A percentile compares a stretch with the other conserved stretches of the same genome.
phyloP scores from a whole-genome alignment of 768 basidiomycete species.

The Tubosaeta sp. region DNA sequence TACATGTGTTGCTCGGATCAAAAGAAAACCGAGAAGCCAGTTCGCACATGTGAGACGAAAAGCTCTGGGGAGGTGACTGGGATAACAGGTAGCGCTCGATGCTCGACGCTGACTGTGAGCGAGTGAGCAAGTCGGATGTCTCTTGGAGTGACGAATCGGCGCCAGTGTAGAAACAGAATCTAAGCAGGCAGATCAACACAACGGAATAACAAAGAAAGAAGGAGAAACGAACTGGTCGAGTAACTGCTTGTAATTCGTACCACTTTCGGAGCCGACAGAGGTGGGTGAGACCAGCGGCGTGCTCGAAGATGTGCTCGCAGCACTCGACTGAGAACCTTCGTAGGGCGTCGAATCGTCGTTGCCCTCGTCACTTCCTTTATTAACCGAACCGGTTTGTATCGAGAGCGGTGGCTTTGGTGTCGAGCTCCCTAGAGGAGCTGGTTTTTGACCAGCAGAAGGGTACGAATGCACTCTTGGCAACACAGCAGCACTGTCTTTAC shows the following conservation, averaged over 20 bases:
- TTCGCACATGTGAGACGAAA: conserved; percentile 19
- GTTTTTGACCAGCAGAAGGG: conserved; percentile 19
- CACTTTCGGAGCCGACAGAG: conserved; percentile 21
- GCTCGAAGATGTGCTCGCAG: conserved; percentile 43
- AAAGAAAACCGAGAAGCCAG: conserved; percentile 23
- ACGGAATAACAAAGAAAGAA: background rate
- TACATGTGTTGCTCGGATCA: conserved; percentile 24
- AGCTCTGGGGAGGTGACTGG: conserved; percentile 28
- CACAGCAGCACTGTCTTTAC: conserved; percentile 20
- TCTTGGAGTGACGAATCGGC: conserved; percentile 35
- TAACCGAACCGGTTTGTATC: conserved; percentile 7
- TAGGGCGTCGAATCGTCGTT: conserved; percentile 46
- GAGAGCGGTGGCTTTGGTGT: conserved; percentile 10
- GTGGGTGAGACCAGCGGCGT: conserved; percentile 42
- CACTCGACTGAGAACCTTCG: conserved; percentile 39
- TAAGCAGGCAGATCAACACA: conserved; percentile 25
- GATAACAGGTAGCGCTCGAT: conserved; percentile 47
- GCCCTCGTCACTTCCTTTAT: conserved; percentile 12
- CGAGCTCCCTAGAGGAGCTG: conserved; percentile 6
- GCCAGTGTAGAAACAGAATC: conserved; percentile 83
- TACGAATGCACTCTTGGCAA: conserved; percentile 36
- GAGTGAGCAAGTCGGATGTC: conserved; percentile 28
- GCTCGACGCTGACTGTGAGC: conserved; percentile 50
- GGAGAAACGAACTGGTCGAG: conserved; percentile 55
- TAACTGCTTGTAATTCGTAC: conserved; percentile 56